Evolutionary conservation across 2,329 filamentous ascomycete species (phyloP), one percentile per base, ranked within the genome.

Genomic region (Aspergillus nomiae): DNA sequence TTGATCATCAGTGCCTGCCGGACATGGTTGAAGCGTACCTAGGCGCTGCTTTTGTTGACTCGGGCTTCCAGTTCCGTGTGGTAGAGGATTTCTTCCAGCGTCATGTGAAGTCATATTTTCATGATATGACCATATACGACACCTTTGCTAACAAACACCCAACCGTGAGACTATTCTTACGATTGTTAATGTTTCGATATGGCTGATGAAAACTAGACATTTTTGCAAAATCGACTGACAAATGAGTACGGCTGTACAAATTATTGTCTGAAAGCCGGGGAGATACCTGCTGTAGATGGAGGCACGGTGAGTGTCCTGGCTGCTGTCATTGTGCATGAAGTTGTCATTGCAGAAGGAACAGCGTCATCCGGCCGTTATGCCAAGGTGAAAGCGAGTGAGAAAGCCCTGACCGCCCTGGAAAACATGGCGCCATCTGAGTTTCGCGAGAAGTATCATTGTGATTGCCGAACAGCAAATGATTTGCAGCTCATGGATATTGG

Each of bases 41-140:
- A 3, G 95, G 93, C 1, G 94, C 94, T 24, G 84, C 97, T 26
- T 98, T 98, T 74, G 90, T 99, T 12, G 95, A 99, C 77, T 90
- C 92, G 0, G 82, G 85, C 53, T 98, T 94, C 78, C 81, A 95
- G 72, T 97, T 90, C 76, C 75, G 76, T 14, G 83, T 88, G 21
- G 90, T 98, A 1, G 87, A 90, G 65, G 74, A 74, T 0, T 98
- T 99, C 79, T 97, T 97, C 77, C 78, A 87, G n/a, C 74, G 71
- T 16, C 88, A 94, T 66, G 85, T 98, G 60, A 84, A 85, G 61
- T 89, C 88, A 3, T 97, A 89, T 79, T 98, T 98, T 74, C 82
- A 86, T 58, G 90, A 97, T 76, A 97, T 98, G 89, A 81, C 84
- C 3, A 84, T 95, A 45, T 97, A 97, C 76, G 93, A 98, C 75